phyloP scores from a whole-genome alignment of 1,284 basidiomycete genomes.

The Fomitopsis betulina region DNA sequence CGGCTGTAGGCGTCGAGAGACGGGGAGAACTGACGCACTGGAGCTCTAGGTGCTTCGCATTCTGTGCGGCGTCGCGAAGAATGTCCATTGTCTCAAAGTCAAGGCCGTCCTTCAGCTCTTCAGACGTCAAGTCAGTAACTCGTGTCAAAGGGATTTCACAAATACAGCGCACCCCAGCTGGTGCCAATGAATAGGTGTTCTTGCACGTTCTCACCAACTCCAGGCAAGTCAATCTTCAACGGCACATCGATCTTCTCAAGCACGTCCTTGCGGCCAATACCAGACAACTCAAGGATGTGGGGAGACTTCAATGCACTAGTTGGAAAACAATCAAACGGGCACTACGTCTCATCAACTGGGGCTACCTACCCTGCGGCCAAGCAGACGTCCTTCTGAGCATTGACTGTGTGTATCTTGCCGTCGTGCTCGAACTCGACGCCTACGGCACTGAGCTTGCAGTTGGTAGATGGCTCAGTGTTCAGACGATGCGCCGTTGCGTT shows the following conservation, averaged over 20 bases:
- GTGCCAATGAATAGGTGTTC: slow-evolving; percentile 35
- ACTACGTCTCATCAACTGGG: not conserved
- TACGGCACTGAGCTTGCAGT: slow-evolving; percentile 91
- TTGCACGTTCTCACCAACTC: slow-evolving; percentile 47
- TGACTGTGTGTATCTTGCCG: slow-evolving; percentile 61
- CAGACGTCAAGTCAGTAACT: too few relatives aligned
- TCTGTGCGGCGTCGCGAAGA: slow-evolving; percentile 23
- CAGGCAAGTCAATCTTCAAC: slow-evolving; percentile 37
- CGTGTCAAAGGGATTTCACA: too few relatives aligned
- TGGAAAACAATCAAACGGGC: not conserved
- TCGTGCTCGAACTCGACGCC: slow-evolving; percentile 71
- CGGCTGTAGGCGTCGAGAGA: not conserved
- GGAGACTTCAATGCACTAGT: slow-evolving; percentile 36
- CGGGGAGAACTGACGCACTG: slow-evolving; percentile 20
- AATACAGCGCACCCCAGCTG: slow-evolving; percentile 22
- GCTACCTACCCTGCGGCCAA: slow-evolving; percentile 33
- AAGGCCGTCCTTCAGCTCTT: slow-evolving; percentile 28
- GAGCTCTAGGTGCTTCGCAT: slow-evolving; percentile 26
- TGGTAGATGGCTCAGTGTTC: slow-evolving; percentile 63
- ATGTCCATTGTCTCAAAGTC: slow-evolving; percentile 26
- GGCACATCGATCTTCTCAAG: slow-evolving; percentile 35
- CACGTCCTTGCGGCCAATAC: slow-evolving; percentile 39
- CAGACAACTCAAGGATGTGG: slow-evolving; percentile 45
- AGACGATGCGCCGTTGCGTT: slow-evolving; percentile 15
- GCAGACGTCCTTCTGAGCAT: slow-evolving; percentile 32